phyloP scores from a whole-genome alignment of 1,139 yeast species.

The Williopsis jadinii region DNA sequence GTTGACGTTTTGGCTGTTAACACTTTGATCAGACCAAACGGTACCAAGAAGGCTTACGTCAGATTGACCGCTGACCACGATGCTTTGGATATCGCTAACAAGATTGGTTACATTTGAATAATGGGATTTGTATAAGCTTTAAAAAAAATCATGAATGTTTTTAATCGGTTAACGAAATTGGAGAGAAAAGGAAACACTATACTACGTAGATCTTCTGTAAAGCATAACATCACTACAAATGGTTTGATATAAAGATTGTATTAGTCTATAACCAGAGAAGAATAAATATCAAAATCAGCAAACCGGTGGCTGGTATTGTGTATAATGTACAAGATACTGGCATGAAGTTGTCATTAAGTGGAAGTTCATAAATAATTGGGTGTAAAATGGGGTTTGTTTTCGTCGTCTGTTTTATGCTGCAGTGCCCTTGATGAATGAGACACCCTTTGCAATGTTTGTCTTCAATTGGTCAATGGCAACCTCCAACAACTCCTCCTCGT shows the following conservation, averaged over 20 bases:
- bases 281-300: no score
- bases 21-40: conserved; percentile 98
- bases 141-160: conserved; percentile 4
- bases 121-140: conserved; percentile 11
- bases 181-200: no score
- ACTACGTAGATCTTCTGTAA: no score
- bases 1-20: conserved; percentile 91
- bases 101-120: conserved; percentile 92
- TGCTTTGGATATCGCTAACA: conserved; percentile 99
- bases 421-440: conserved; percentile 35
- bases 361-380: no score
- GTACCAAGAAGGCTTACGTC: conserved; percentile 99
- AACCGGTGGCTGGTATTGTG: no score
- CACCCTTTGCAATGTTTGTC: conserved; percentile 54
- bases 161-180: conserved; percentile 5
- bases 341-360: no score
- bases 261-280: no score
- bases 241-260: no score
- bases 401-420: no score
- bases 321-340: no score
- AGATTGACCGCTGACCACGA: conserved; percentile 99
- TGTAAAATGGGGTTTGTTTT: no score
- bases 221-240: no score
- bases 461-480: conserved; percentile 50
- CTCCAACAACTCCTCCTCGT: conserved; percentile 52